phyloP scores from a whole-genome alignment of 352 stramenopile genomes.

The Pythium brassicae region DNA sequence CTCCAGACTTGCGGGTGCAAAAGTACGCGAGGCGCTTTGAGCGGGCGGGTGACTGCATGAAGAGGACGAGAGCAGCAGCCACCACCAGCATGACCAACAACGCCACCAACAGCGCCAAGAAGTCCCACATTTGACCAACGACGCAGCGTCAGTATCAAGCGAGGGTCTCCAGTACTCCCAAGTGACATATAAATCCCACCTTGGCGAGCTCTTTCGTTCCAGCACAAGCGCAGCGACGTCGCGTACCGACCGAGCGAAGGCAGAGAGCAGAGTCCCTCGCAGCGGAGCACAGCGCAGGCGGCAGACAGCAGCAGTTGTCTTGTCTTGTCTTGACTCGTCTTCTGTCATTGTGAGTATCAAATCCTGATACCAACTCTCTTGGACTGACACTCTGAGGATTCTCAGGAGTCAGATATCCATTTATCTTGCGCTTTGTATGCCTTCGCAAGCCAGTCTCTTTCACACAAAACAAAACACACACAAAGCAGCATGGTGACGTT shows the following conservation, averaged over 20 bases:
- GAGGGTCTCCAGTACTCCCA: no score
- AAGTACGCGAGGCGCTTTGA: neutral
- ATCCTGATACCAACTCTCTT: neutral
- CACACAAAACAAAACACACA: no score
- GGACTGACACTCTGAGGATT: neutral
- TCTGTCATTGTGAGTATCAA: neutral
- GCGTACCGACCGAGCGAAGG: neutral
- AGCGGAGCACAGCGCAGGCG: neutral
- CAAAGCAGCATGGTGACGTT: neutral
- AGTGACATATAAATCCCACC: no score
- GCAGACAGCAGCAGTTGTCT: neutral
- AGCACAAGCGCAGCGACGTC: neutral
- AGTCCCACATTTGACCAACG: conserved; percentile 1
- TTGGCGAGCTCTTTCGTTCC: no score
- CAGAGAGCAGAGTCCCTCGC: neutral
- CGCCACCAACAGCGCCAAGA: conserved; percentile 2
- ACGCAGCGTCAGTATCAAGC: neutral
- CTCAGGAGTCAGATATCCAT: no score
- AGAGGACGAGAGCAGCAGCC: neutral
- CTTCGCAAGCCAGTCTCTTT: neutral
- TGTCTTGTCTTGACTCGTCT: no score
- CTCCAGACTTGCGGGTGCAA: neutral
- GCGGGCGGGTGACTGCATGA: neutral
- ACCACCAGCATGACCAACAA: conserved; percentile 4
- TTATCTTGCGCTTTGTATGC: neutral